Conservation (phyloP, 1,284 basidiomycete genomes). For the Melampsora americana region DNA sequence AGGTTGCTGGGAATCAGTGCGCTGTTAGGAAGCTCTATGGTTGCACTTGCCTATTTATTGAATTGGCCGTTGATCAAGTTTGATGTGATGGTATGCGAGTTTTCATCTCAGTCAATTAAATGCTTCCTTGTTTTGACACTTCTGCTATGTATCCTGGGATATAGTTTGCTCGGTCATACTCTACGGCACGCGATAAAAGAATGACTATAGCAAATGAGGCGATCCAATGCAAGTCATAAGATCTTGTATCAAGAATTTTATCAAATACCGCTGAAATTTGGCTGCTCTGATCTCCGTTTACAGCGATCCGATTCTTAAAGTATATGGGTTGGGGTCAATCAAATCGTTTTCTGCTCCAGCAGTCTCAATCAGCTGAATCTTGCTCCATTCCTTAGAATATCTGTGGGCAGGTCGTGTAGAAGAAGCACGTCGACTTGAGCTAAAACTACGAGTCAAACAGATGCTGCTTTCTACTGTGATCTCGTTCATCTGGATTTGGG, state of each 20-base stretch:
- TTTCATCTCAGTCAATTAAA: too few relatives aligned
- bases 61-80: conserved; percentile 45
- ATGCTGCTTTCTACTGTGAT: conserved; percentile 63
- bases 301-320: conserved; percentile 45
- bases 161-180: conserved; percentile 35
- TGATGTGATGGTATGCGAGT: conserved; percentile 31
- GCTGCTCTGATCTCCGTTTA: too few relatives aligned
- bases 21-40: conserved; percentile 25
- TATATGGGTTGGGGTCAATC: conserved; percentile 56
- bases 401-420: conserved; percentile 38
- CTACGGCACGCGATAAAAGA: conserved; percentile 37
- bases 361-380: conserved; percentile 6
- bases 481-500: conserved; percentile 54
- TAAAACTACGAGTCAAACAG: conserved; percentile 59
- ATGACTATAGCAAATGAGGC: conserved; percentile 39
- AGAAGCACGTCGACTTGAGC: conserved; percentile 21
- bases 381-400: conserved; percentile 56
- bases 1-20: conserved; percentile 39
- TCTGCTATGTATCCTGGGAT: too few relatives aligned
- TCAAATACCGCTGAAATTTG: too few relatives aligned
- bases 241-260: too few relatives aligned
- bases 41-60: conserved; percentile 38
- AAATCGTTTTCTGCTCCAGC: background rate
- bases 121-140: too few relatives aligned
- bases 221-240: conserved; percentile 42